These are phyloP conservation scores for Filobasidium uniguttulatum DNA, from an alignment of 1,284 basidiomycete species.

Conservation along the genomic window DNA sequence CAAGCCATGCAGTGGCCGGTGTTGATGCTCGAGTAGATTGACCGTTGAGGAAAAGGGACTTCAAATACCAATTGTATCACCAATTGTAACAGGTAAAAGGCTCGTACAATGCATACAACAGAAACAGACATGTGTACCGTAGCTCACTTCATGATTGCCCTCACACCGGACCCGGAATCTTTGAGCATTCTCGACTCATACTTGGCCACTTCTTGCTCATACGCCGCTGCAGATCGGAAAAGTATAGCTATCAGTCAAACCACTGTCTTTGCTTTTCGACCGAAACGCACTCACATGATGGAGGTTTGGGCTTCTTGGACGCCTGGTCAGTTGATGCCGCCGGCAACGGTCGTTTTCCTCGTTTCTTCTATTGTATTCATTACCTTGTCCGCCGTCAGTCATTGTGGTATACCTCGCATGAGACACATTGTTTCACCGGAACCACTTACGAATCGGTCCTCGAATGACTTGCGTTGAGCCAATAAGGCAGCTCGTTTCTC, in stretches of 20 bases:
- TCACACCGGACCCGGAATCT: conserved; percentile 13
- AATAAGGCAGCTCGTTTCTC: conserved; percentile 9
- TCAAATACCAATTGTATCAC: too few species aligned
- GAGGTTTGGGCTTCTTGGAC: conserved; percentile 12
- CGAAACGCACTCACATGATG: conserved; percentile 7
- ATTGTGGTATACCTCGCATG: neutral
- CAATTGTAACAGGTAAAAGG: too few species aligned
- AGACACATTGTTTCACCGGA: neutral
- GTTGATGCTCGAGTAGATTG: too few species aligned
- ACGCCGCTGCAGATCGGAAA: conserved; percentile 11
- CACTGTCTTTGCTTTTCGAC: too few species aligned
- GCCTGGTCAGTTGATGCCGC: neutral
- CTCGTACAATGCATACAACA: too few species aligned
- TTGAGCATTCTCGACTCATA: conserved; percentile 14
- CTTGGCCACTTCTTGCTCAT: conserved; percentile 12
- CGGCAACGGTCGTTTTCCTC: conserved; percentile 13
- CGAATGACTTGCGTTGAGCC: conserved; percentile 15
- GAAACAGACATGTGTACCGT: too few species aligned
- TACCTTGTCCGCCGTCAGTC: too few species aligned
- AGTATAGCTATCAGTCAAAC: too few species aligned
- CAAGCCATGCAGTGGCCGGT: too few species aligned
- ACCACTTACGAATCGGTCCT: conserved; percentile 12
- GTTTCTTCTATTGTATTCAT: conserved; percentile 5
- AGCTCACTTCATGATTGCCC: conserved; percentile 13
- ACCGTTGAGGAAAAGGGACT: too few species aligned